phyloP scores from a whole-genome alignment of 2,329 filamentous ascomycete species.

The Aureobasidium sp. region DNA sequence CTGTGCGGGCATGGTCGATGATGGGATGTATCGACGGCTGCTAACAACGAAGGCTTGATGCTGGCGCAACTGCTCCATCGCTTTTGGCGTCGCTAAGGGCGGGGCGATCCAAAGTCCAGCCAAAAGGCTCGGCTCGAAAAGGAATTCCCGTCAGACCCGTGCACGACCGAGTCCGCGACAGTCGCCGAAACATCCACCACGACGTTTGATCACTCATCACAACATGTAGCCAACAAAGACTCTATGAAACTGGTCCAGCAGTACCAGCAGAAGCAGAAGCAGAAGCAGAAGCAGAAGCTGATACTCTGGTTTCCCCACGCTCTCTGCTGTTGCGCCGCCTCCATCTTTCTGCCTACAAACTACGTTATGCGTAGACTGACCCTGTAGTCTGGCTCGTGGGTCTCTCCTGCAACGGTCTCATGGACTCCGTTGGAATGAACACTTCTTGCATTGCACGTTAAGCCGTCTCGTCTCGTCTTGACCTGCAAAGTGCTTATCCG shows the following conservation, averaged over 20 bases:
- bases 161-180: not conserved
- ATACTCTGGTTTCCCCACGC: no score
- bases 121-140: slow-evolving; percentile 7
- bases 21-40: slow-evolving; percentile 8
- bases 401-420: not conserved
- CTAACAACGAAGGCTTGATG: slow-evolving; percentile 5
- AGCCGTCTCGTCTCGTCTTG: not conserved
- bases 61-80: slow-evolving; percentile 9
- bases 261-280: not conserved
- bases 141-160: slow-evolving; percentile 4
- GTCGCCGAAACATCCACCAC: not conserved
- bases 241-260: no score
- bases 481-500: not conserved
- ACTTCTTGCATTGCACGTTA: not conserved
- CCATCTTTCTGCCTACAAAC: not conserved
- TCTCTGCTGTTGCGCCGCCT: not conserved
- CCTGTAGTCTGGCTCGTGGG: not conserved
- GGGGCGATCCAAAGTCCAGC: slow-evolving; percentile 4
- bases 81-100: slow-evolving; percentile 2
- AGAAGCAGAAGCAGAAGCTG: no score
- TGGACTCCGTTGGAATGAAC: not conserved
- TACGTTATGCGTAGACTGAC: not conserved
- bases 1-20: not conserved
- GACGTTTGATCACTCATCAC: not conserved
- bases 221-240: not conserved